Evolutionary conservation across 2,329 filamentous ascomycete species (phyloP).

Genomic region (Ceratocystis variospora): DNA sequence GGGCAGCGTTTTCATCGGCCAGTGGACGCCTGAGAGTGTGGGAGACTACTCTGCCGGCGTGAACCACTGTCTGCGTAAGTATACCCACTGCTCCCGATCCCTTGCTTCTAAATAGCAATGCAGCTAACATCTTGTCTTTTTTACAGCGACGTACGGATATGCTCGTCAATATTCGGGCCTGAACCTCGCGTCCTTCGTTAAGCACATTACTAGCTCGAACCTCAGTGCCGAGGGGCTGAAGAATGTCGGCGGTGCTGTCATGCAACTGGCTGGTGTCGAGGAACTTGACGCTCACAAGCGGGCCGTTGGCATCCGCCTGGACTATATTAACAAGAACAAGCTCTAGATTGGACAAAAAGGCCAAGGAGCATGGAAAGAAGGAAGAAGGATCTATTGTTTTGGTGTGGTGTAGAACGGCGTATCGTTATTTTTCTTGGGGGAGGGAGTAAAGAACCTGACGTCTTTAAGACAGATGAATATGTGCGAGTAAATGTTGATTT

Average conservation of each 20-base stretch:
- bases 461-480: background rate
- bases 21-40: conserved; percentile 95
- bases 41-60: conserved; percentile 97
- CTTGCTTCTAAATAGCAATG: background rate
- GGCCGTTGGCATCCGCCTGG: conserved; percentile 71
- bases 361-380: background rate
- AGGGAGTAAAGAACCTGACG: background rate
- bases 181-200: conserved; percentile 88
- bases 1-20: conserved; percentile 86
- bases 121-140: conserved; percentile 21
- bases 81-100: background rate
- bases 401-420: background rate
- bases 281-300: conserved; percentile 86
- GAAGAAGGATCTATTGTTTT: background rate
- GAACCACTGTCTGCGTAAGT: conserved; percentile 92
- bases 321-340: conserved; percentile 30
- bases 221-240: conserved; percentile 71
- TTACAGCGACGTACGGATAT: conserved; percentile 82
- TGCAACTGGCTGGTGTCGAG: conserved; percentile 89
- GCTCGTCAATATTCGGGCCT: conserved; percentile 98
- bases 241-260: conserved; percentile 79
- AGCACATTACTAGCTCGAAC: conserved; percentile 93
- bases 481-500: conserved; percentile 1
- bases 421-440: background rate
- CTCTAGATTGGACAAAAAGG: background rate